Percentiles rank a stretch among this genome's conserved stretches.
Conservation (phyloP, 1,284 basidiomycete genomes). For the Boletus sp. region DNA sequence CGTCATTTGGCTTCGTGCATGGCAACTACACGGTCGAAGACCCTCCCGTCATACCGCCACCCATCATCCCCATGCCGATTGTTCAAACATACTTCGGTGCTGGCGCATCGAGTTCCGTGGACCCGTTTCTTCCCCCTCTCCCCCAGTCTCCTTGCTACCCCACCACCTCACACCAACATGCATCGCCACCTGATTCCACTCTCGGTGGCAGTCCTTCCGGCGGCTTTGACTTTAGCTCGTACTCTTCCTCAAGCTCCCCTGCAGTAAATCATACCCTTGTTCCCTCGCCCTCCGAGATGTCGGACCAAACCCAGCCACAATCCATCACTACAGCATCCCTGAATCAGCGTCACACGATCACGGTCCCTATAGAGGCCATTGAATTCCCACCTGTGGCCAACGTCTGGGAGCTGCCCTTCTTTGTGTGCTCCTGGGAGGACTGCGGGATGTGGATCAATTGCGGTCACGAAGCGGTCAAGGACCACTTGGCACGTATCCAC, state of each 20-base stretch:
- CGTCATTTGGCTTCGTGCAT: neutral
- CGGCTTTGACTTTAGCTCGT: neutral
- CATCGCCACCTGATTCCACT: neutral
- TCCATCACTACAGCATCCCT: neutral
- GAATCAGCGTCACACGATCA: neutral
- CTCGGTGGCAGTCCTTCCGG: neutral
- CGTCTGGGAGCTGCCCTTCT: slow-evolving; percentile 6
- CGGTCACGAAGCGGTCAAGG: slow-evolving; percentile 14
- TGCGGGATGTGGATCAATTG: slow-evolving; percentile 22
- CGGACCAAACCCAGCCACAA: neutral
- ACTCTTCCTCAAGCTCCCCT: neutral
- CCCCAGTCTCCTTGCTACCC: neutral
- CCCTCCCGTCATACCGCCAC: neutral
- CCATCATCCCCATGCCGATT: slow-evolving; percentile 6
- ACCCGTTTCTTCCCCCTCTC: neutral
- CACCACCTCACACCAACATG: neutral
- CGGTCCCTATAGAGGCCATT: slow-evolving; percentile 11
- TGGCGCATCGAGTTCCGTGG: neutral
- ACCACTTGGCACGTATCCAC: slow-evolving; percentile 18
- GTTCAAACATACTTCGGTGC: neutral
- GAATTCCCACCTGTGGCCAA: slow-evolving; percentile 7
- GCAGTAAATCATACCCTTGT: neutral
- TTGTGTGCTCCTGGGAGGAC: slow-evolving; percentile 20
- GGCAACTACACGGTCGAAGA: neutral
- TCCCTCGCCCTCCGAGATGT: neutral